Conservation (phyloP, 2,329 filamentous ascomycete genomes). For the Botrytis medusae region DNA sequence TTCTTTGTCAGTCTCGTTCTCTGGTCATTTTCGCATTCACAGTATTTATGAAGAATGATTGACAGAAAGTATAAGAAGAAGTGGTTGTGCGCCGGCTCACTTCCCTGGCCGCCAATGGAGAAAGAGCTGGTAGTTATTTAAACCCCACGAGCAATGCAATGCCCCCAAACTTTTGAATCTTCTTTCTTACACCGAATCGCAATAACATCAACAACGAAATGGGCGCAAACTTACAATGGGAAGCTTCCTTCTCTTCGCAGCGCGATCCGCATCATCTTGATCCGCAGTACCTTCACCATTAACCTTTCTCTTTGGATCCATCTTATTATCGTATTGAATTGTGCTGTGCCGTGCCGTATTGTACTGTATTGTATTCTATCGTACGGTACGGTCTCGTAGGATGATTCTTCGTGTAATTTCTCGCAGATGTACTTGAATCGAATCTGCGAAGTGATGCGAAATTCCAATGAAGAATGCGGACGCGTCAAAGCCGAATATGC, state of each 20-base stretch:
- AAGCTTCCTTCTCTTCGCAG: slow-evolving; percentile 58
- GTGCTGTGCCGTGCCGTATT: background rate
- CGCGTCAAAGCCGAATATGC: slow-evolving; percentile 23
- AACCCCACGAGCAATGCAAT: slow-evolving; percentile 16
- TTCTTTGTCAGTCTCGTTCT: slow-evolving; percentile 37
- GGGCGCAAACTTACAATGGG: slow-evolving; percentile 50
- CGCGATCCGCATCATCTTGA: slow-evolving; percentile 53
- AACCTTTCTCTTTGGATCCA: slow-evolving; percentile 56
- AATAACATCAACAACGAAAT: slow-evolving; percentile 5
- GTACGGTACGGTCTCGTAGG: background rate
- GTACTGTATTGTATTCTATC: background rate
- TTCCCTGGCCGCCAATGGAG: slow-evolving; percentile 32
- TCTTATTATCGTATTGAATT: slow-evolving; percentile 26
- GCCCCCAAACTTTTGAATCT: slow-evolving; percentile 14
- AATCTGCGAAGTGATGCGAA: slow-evolving; percentile 21
- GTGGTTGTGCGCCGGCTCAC: slow-evolving; percentile 28
- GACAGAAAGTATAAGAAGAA: slow-evolving; percentile 2
- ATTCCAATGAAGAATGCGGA: slow-evolving; percentile 10
- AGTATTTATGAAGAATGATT: slow-evolving; percentile 1
- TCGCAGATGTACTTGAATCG: background rate
- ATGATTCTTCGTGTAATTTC: background rate
- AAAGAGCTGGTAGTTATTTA: slow-evolving; percentile 23
- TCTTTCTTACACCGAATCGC: slow-evolving; percentile 22
- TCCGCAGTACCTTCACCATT: slow-evolving; percentile 43
- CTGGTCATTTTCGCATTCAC: slow-evolving; percentile 18